These are phyloP conservation scores for Senna siamea DNA, from an alignment of 306 rosid genomes.

Conservation along the genomic window DNA sequence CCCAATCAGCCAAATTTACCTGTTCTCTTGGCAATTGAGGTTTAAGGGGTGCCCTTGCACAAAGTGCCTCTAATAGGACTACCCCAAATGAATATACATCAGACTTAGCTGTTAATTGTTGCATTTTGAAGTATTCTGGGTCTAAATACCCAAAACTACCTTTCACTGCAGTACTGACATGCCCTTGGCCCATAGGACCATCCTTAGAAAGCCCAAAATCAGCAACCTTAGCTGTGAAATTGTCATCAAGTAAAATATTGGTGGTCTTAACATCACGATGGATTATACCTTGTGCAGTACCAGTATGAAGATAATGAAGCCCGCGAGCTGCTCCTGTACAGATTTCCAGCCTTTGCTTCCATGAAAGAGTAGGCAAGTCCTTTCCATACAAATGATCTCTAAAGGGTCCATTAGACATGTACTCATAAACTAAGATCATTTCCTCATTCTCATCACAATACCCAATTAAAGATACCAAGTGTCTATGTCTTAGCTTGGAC, in stretches of 20 bases:
- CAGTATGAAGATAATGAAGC: conserved; percentile 53
- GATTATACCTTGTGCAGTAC: conserved; percentile 52
- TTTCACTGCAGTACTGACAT: conserved; percentile 52
- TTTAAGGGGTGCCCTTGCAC: conserved; percentile 46
- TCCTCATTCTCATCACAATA: conserved; percentile 47
- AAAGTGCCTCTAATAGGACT: conserved; percentile 46
- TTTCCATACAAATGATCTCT: conserved; percentile 51
- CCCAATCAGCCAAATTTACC: conserved; percentile 56
- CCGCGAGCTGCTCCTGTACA: conserved; percentile 51
- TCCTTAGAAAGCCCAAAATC: conserved; percentile 57
- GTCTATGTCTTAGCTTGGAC: conserved; percentile 52
- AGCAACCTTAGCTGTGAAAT: conserved; percentile 49
- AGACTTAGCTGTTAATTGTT: conserved; percentile 47
- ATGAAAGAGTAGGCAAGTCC: conserved; percentile 37
- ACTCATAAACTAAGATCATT: conserved; percentile 53
- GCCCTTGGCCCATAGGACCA: conserved; percentile 42
- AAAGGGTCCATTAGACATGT: conserved; percentile 49
- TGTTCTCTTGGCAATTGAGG: conserved; percentile 50
- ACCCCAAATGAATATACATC: conserved; percentile 55
- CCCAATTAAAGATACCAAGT: conserved; percentile 51
- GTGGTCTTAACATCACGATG: conserved; percentile 55
- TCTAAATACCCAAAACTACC: conserved; percentile 53
- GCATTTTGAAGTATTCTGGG: conserved; percentile 49
- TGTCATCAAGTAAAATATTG: conserved; percentile 45
- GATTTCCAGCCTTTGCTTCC: conserved; percentile 51